These are phyloP conservation scores for Sporothrix phasma DNA, from an alignment of 2,329 filamentous ascomycete species.

Conservation along the genomic window DNA sequence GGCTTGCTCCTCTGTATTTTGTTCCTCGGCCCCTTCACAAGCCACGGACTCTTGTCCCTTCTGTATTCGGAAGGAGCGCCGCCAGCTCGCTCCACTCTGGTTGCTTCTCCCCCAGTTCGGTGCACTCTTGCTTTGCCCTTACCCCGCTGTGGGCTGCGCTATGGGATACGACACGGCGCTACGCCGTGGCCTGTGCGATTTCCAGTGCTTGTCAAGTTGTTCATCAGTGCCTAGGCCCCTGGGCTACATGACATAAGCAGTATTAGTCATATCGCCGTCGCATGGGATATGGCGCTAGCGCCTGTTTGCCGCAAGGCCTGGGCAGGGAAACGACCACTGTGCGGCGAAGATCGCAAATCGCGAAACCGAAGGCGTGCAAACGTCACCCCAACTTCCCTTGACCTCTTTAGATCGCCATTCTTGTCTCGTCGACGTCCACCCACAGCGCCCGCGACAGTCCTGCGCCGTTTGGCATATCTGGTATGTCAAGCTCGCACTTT, in stretches of 20 bases:
- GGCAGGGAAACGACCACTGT: neutral
- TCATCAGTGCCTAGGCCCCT: neutral
- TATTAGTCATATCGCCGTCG: neutral
- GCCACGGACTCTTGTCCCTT: neutral
- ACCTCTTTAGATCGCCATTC: neutral
- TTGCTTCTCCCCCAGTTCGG: neutral
- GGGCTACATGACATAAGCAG: neutral
- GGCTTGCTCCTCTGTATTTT: neutral
- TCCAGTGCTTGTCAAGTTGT: no score
- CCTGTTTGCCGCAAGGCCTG: neutral
- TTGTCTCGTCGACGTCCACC: neutral
- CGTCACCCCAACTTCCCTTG: neutral
- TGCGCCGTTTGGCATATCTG: neutral
- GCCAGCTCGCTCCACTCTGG: slow-evolving; percentile 5
- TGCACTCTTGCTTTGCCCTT: neutral
- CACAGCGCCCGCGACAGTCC: neutral
- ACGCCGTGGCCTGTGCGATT: neutral
- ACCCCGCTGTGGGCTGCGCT: neutral
- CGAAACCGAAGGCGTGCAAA: neutral
- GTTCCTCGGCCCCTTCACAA: slow-evolving; percentile 15
- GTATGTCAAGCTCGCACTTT: neutral
- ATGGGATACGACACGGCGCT: no score
- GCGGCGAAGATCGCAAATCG: slow-evolving; percentile 5
- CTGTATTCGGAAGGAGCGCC: slow-evolving; percentile 4
- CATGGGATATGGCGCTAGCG: neutral